A percentile compares a stretch with the other conserved stretches of the same genome.
Conservation (phyloP, 495 filamentous ascomycete genomes). For the Lasiosphaeria miniovina region DNA sequence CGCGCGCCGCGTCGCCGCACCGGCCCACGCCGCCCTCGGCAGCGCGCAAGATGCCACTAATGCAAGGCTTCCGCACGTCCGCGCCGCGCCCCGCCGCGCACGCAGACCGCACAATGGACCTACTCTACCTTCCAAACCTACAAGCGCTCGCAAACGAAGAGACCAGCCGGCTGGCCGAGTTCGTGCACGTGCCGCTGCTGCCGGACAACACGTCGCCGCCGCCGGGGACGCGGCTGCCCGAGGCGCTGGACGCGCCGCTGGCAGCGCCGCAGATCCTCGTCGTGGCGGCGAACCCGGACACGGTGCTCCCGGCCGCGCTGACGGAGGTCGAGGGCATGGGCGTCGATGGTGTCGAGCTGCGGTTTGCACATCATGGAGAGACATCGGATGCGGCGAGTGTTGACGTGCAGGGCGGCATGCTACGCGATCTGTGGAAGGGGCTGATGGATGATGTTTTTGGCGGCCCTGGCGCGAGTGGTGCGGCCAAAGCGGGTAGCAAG, state of each 20-base stretch:
- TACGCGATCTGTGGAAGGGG: constrained; percentile 45
- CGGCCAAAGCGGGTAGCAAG: constrained; percentile 2
- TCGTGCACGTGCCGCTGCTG: constrained; percentile 44
- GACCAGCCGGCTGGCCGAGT: constrained; percentile 26
- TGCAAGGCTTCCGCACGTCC: constrained; percentile 50
- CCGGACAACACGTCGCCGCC: constrained; percentile 38
- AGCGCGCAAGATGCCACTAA: constrained; percentile 38
- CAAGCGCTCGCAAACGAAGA: constrained; percentile 5
- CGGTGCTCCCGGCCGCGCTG: constrained; percentile 38
- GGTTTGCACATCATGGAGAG: constrained; percentile 37
- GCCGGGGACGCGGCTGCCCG: constrained; percentile 19
- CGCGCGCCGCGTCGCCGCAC: constrained; percentile 27
- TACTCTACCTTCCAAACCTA: constrained; percentile 38
- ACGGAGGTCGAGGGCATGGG: constrained; percentile 46
- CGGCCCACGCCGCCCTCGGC: constrained; percentile 23
- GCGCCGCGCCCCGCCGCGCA: constrained; percentile 29
- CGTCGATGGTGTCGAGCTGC: constrained; percentile 47
- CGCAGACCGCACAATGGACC: constrained; percentile 33
- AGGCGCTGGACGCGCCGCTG: constrained; percentile 35
- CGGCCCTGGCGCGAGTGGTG: background rate
- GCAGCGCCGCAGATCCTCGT: constrained; percentile 36
- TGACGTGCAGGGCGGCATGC: constrained; percentile 34
- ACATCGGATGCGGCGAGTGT: constrained; percentile 12
- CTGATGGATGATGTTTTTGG: constrained; percentile 45
- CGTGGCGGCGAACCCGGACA: constrained; percentile 43